Evolutionary conservation across 176 grass and related monocot species (phyloP).

Genomic region (Eragrostis curvula): DNA sequence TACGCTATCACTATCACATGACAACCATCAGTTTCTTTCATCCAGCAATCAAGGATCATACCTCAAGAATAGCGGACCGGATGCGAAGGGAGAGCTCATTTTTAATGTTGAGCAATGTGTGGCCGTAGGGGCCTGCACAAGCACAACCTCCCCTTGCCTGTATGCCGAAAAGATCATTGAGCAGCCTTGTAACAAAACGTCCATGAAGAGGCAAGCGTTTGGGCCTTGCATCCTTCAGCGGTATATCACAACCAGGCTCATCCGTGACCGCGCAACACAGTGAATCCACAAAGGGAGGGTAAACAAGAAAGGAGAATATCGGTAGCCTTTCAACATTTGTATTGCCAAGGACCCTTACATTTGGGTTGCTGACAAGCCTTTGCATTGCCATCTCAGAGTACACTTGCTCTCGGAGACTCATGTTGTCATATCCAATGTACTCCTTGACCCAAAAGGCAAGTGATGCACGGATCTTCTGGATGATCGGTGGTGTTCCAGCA

Average conservation of each 20-base stretch:
- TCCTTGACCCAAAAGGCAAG: slow-evolving; percentile 80
- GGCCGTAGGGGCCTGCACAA: slow-evolving; percentile 73
- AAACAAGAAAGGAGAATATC: slow-evolving; percentile 70
- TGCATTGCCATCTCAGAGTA: slow-evolving; percentile 44
- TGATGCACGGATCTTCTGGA: slow-evolving; percentile 69
- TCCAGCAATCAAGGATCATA: background rate
- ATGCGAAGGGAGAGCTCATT: slow-evolving; percentile 54
- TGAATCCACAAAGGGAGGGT: background rate
- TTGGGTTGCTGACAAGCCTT: slow-evolving; percentile 36
- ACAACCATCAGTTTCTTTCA: background rate
- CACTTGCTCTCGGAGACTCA: slow-evolving; percentile 37
- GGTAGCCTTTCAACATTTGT: slow-evolving; percentile 48
- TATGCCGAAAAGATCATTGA: slow-evolving; percentile 80
- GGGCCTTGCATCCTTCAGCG: background rate
- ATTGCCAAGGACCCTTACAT: slow-evolving; percentile 59
- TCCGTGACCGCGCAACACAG: background rate
- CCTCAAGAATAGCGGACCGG: slow-evolving; percentile 56
- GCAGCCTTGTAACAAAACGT: slow-evolving; percentile 61
- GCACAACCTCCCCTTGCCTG: slow-evolving; percentile 79
- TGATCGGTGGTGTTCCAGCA: slow-evolving; percentile 61
- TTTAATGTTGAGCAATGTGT: slow-evolving; percentile 53
- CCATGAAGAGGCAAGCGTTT: slow-evolving; percentile 55
- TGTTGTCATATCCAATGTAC: slow-evolving; percentile 49
- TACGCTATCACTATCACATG: too few species aligned
- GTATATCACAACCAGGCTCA: background rate